These are phyloP conservation scores for Fusarium equiseti DNA, from an alignment of 2,329 filamentous ascomycete species.

Conservation along the genomic window DNA sequence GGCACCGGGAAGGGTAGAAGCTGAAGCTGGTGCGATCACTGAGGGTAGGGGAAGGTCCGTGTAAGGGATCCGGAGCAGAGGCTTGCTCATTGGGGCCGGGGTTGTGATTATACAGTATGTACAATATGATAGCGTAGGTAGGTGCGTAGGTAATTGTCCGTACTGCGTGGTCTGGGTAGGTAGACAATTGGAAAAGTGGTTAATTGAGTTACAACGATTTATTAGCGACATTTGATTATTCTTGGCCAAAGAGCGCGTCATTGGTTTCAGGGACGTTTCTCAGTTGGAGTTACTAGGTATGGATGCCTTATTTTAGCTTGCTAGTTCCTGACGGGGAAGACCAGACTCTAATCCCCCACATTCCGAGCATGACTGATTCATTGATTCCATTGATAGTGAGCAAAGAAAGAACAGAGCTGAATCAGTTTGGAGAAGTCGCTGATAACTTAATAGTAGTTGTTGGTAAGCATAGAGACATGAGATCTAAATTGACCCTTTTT, in stretches of 20 bases:
- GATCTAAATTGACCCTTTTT: background rate
- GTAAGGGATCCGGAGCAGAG: slow-evolving; percentile 90
- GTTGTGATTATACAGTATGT: background rate
- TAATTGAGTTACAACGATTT: slow-evolving; percentile 12
- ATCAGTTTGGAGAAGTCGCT: background rate
- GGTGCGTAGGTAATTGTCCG: background rate
- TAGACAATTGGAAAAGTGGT: slow-evolving; percentile 5
- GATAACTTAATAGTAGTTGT: background rate
- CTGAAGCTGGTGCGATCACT: slow-evolving; percentile 78
- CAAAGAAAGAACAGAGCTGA: slow-evolving; percentile 8
- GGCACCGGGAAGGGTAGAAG: slow-evolving; percentile 77
- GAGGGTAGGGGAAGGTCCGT: slow-evolving; percentile 84
- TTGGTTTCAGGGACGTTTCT: slow-evolving; percentile 37
- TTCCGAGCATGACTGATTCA: slow-evolving; percentile 20
- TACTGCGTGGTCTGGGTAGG: slow-evolving; percentile 1
- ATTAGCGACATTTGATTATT: slow-evolving; percentile 23
- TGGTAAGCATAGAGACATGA: background rate
- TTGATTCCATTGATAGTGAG: slow-evolving; percentile 3
- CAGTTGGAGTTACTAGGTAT: slow-evolving; percentile 8
- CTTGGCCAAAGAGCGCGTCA: slow-evolving; percentile 39
- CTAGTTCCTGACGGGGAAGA: background rate
- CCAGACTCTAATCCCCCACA: slow-evolving; percentile 29
- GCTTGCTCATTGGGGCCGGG: slow-evolving; percentile 68
- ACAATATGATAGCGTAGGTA: slow-evolving; percentile 8
- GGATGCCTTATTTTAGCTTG: background rate